These are phyloP conservation scores for Lenzites betulinus DNA, from an alignment of 768 basidiomycete species.

Conservation along the genomic window DNA sequence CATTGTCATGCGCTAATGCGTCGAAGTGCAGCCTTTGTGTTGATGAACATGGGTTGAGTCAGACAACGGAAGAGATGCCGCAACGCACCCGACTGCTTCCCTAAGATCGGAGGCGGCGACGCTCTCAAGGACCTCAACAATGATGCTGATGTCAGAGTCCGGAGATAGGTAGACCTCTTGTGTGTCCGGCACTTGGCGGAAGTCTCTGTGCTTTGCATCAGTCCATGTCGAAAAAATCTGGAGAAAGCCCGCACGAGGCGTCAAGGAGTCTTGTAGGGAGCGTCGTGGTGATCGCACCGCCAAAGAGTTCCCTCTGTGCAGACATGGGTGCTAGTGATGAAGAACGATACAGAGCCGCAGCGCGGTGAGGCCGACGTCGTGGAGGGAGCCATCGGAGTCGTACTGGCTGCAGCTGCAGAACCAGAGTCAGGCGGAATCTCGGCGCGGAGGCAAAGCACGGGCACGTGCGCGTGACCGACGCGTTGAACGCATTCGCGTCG, in stretches of 20 bases:
- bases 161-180: slow-evolving; percentile 91
- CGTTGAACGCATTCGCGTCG: slow-evolving; percentile 21
- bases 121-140: slow-evolving; percentile 81
- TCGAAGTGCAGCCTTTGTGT: slow-evolving; percentile 84
- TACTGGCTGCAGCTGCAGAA: not conserved
- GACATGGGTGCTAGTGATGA: slow-evolving; percentile 18
- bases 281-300: slow-evolving; percentile 74
- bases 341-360: not conserved
- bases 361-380: not conserved
- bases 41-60: not conserved
- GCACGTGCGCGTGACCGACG: slow-evolving; percentile 23
- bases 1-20: slow-evolving; percentile 90
- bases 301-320: slow-evolving; percentile 64
- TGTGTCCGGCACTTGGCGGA: slow-evolving; percentile 90
- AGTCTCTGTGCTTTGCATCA: slow-evolving; percentile 39
- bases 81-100: slow-evolving; percentile 67
- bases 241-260: slow-evolving; percentile 70
- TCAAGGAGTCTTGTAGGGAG: slow-evolving; percentile 68
- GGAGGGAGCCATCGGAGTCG: not conserved
- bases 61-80: not conserved
- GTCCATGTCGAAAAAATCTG: slow-evolving; percentile 37
- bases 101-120: slow-evolving; percentile 57
- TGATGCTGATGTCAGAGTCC: slow-evolving; percentile 67
- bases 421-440: not conserved
- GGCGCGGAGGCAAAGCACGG: slow-evolving; percentile 8